Evolutionary conservation across 2,329 filamentous ascomycete genomes (phyloP).

Genomic region (Pestalotiopsis sp.): DNA sequence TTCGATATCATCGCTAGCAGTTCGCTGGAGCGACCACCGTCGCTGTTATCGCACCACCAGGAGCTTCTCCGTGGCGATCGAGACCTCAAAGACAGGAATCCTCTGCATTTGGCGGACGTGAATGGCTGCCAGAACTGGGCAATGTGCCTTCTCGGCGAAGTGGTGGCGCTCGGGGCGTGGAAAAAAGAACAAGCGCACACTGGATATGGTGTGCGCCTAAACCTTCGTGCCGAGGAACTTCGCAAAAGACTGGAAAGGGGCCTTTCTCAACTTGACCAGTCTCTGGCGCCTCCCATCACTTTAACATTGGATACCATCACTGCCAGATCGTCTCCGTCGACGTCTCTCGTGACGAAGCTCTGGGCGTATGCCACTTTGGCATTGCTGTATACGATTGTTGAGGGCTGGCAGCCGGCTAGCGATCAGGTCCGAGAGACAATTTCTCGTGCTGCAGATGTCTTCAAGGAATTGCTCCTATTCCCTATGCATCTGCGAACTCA

Average conservation of each 20-base stretch:
- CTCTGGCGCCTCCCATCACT: slow-evolving; percentile 11
- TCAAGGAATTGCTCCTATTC: slow-evolving; percentile 18
- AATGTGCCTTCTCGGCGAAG: slow-evolving; percentile 54
- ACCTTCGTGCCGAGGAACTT: slow-evolving; percentile 19
- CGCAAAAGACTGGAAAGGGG: slow-evolving; percentile 15
- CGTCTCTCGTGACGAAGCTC: slow-evolving; percentile 21
- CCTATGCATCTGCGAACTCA: slow-evolving; percentile 24
- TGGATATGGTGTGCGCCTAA: slow-evolving; percentile 37
- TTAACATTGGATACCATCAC: slow-evolving; percentile 11
- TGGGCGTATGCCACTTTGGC: slow-evolving; percentile 28
- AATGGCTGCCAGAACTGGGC: slow-evolving; percentile 61
- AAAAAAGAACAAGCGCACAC: slow-evolving; percentile 50
- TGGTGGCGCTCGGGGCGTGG: slow-evolving; percentile 55
- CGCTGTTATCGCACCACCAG: slow-evolving; percentile 42
- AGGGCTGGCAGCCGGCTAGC: slow-evolving; percentile 21
- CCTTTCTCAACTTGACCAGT: slow-evolving; percentile 14
- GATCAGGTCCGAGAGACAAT: slow-evolving; percentile 18
- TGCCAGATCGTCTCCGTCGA: slow-evolving; percentile 12
- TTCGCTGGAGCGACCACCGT: slow-evolving; percentile 42
- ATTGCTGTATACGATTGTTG: slow-evolving; percentile 23
- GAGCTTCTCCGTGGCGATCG: slow-evolving; percentile 32
- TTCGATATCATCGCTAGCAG: slow-evolving; percentile 53
- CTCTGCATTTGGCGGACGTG: slow-evolving; percentile 49
- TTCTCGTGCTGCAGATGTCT: slow-evolving; percentile 17
- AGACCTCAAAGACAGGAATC: slow-evolving; percentile 27